phyloP scores from a whole-genome alignment of 2,329 filamentous ascomycete genomes.

The Canariomyces notabilis region DNA sequence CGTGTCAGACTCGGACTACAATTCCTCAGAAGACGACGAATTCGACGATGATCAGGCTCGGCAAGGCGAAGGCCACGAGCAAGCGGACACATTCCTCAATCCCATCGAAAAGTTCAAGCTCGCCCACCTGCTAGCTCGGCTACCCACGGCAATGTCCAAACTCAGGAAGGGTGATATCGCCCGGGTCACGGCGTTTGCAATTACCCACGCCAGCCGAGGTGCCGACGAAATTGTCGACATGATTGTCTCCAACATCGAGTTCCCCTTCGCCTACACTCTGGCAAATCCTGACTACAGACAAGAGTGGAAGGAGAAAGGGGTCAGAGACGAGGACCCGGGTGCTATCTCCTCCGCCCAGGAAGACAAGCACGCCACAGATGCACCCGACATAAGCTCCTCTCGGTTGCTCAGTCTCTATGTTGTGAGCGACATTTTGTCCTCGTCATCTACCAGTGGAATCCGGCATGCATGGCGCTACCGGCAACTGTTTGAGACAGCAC shows the following conservation, averaged over 20 bases:
- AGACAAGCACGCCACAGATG: conserved; percentile 29
- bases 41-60: conserved; percentile 53
- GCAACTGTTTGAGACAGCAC: conserved; percentile 68
- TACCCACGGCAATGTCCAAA: conserved; percentile 70
- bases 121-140: conserved; percentile 72
- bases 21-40: conserved; percentile 81
- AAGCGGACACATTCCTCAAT: conserved; percentile 64
- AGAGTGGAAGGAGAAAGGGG: conserved; percentile 36
- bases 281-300: conserved; percentile 57
- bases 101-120: conserved; percentile 81
- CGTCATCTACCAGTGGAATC: conserved; percentile 68
- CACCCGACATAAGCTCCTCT: conserved; percentile 61
- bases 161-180: conserved; percentile 82
- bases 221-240: conserved; percentile 89
- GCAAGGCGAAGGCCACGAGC: conserved; percentile 35
- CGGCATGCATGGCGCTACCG: conserved; percentile 84
- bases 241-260: conserved; percentile 74
- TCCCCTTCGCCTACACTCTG: conserved; percentile 67
- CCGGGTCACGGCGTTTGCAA: conserved; percentile 79
- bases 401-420: conserved; percentile 79
- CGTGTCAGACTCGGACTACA: conserved; percentile 77
- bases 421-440: conserved; percentile 70
- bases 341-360: conserved; percentile 35
- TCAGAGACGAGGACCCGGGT: conserved; percentile 32
- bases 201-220: conserved; percentile 77